Percentiles rank a stretch among this genome's conserved stretches.
Evolutionary conservation across 2,329 filamentous ascomycete species (phyloP).

Genomic region (Cladosporium colombiae): DNA sequence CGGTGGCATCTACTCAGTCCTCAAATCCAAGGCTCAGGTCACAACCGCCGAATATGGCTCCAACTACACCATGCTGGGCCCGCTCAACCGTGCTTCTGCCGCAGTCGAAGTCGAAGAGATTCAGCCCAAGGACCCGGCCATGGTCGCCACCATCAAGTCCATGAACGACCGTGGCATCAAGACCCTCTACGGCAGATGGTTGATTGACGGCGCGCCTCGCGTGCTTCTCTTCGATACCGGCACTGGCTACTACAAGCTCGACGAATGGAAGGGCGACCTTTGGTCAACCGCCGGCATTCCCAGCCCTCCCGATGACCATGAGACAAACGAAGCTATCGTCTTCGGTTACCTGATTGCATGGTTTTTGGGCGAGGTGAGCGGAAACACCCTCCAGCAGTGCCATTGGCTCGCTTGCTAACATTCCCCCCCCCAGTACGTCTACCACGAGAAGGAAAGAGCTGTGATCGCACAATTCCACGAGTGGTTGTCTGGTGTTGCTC

Average conservation of each 20-base stretch:
- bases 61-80: conserved; percentile 91
- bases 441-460: conserved; percentile 85
- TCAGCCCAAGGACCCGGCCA: conserved; percentile 75
- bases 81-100: conserved; percentile 87
- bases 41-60: conserved; percentile 99
- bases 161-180: conserved; percentile 92
- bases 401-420: conserved; percentile 22
- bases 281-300: conserved; percentile 94
- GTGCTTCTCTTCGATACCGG: conserved; percentile 94
- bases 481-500: conserved; percentile 91
- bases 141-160: conserved; percentile 79
- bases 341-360: conserved; percentile 97
- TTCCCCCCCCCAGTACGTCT: conserved; percentile 68
- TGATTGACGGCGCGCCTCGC: conserved; percentile 93
- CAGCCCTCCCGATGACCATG: conserved; percentile 85
- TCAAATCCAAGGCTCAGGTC: conserved; percentile 98
- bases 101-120: conserved; percentile 97
- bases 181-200: conserved; percentile 91
- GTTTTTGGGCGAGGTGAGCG: conserved; percentile 88
- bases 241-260: conserved; percentile 83
- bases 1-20: conserved; percentile 97
- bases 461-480: conserved; percentile 99
- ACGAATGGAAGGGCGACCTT: conserved; percentile 96
- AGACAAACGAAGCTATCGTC: conserved; percentile 96
- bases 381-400: background rate